Evolutionary conservation across 108 stramenopile genomes (phyloP), one percentile per base, ranked within the genome.

Genomic region (Cyclostephanos invisitatus): DNA sequence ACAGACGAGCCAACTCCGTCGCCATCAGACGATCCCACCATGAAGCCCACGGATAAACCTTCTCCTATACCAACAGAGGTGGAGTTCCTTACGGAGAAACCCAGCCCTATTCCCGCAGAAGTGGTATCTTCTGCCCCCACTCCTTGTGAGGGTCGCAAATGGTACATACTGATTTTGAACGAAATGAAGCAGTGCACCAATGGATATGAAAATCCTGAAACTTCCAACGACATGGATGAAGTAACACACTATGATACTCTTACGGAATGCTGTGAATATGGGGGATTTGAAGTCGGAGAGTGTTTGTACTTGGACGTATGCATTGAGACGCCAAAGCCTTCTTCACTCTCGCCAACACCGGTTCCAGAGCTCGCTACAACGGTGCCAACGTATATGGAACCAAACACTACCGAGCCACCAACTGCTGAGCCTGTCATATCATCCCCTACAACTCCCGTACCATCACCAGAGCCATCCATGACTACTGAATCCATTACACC

Each of bases 61-160:
- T 40, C 40, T 7, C 40, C 36, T 37, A 7, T 8, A 40, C 40
- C 40, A 40, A 40, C 40, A 40, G 11, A 40, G 9, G 11, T 11
- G 7, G 10, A 8, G 10, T 3, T 40, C 5, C 32, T 32, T 2
- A 32, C 32, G 4, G 40, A 7, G 11, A 40, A 40, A 40, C 40
- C 40, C 40, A 40, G 40, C 40, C 40, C 55, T 14, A 56, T 5
- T 8, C 55, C 14, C 12, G 28, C 55, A 27, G 12, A 14, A 21
- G 22, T 14, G 24, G 28, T 29, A 59, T 38, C 28, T 38, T 14
- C 58, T 37, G 25, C 35, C 14, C 64, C 64, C 64, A 64, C 64
- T 9, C 49, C 64, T 14, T 64, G 64, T 7, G 64, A 64, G 64
- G 64, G 64, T 7, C 64, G 64, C 44, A 48, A 64, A 29, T 64